phyloP scores from a whole-genome alignment of 2,329 filamentous ascomycete species.

The Stachybotrys echinatus region DNA sequence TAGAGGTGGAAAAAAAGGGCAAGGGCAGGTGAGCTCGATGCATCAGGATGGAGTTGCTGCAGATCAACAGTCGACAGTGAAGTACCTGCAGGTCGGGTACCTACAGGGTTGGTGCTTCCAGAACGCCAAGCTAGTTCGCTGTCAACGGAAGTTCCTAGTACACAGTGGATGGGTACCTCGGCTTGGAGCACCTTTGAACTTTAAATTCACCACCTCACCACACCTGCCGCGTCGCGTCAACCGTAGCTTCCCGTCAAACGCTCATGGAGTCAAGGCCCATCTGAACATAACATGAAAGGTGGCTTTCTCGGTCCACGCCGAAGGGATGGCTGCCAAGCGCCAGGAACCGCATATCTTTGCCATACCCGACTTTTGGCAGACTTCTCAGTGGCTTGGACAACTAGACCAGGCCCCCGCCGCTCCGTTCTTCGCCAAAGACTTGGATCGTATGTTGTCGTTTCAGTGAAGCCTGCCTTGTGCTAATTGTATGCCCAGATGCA shows the following conservation, averaged over 20 bases:
- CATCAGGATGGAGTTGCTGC: no score
- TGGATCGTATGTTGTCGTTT: conserved; percentile 21
- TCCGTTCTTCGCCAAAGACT: conserved; percentile 38
- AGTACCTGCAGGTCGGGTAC: no score
- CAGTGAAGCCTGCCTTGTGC: not conserved
- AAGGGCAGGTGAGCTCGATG: no score
- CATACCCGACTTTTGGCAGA: conserved; percentile 55
- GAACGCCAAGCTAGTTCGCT: no score
- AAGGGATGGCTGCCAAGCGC: conserved; percentile 28
- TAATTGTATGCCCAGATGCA: not conserved
- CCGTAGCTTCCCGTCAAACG: not conserved
- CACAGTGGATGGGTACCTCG: no score
- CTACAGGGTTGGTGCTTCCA: no score
- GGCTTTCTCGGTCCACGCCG: not conserved
- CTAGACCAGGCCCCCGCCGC: conserved; percentile 24
- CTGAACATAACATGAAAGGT: not conserved
- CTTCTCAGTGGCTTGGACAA: conserved; percentile 44
- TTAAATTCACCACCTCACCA: no score
- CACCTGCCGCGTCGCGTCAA: no score
- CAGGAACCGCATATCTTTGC: conserved; percentile 54
- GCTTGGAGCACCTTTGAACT: no score
- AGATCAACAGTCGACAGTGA: no score
- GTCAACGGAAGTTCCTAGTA: no score
- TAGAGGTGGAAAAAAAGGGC: no score
- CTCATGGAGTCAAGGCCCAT: not conserved